These are phyloP conservation scores for Populus tomentosa DNA, from an alignment of 441 rosid species.

Conservation along the genomic window DNA sequence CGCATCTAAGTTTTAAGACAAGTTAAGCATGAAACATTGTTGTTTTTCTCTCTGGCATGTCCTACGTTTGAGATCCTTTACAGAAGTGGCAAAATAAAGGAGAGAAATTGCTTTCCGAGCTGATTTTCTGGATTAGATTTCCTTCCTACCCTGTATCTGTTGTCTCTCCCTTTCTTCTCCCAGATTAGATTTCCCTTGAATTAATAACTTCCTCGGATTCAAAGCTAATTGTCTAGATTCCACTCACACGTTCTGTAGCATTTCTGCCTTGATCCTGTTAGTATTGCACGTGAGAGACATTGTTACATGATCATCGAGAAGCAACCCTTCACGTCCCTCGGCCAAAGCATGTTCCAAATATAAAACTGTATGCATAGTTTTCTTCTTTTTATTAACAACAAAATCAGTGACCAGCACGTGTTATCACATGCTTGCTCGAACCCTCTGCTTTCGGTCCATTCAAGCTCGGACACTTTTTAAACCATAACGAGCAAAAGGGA, in stretches of 20 bases:
- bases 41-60: not conserved
- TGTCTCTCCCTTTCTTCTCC: not conserved
- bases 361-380: not conserved
- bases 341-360: not conserved
- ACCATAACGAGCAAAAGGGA: not conserved
- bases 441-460: constrained; percentile 12
- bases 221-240: not conserved
- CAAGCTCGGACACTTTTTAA: constrained; percentile 4
- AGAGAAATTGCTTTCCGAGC: too few species aligned
- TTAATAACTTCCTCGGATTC: not conserved
- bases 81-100: not conserved
- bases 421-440: constrained; percentile 25
- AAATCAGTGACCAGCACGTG: constrained; percentile 30
- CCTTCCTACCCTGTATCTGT: too few species aligned
- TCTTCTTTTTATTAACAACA: not conserved
- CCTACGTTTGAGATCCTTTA: too few species aligned
- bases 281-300: constrained; percentile 5
- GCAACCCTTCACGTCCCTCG: not conserved
- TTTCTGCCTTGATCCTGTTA: not conserved
- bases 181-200: not conserved
- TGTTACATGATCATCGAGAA: constrained; percentile 1
- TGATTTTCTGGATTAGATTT: too few species aligned
- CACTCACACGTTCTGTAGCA: not conserved
- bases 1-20: too few species aligned
- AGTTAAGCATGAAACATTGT: too few species aligned